Conservation (phyloP, 2,329 filamentous ascomycete species). For the Lecanicillium sp. region DNA sequence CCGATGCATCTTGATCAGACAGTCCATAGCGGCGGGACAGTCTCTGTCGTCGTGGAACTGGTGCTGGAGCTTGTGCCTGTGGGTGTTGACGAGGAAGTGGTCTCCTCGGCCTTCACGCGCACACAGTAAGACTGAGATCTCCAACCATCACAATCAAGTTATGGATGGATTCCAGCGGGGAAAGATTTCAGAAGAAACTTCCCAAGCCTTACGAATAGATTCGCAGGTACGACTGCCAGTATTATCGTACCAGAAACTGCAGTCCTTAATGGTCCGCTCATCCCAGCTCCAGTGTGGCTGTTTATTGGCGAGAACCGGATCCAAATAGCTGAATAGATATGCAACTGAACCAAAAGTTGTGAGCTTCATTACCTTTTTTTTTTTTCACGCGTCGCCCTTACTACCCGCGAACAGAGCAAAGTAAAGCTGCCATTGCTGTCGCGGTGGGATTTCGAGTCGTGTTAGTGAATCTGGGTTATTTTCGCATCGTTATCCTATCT, state of each 20-base stretch:
- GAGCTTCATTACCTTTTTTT: no score
- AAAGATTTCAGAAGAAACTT: not conserved
- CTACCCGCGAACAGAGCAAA: no score
- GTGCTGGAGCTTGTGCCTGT: not conserved
- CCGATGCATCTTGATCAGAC: not conserved
- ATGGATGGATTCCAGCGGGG: slow-evolving; percentile 1
- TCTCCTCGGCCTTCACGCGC: not conserved
- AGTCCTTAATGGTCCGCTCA: slow-evolving; percentile 8
- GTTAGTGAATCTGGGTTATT: no score
- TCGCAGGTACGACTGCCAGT: not conserved
- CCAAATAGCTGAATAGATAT: no score
- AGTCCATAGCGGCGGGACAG: not conserved
- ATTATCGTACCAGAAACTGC: slow-evolving; percentile 9
- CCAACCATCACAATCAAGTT: slow-evolving; percentile 6
- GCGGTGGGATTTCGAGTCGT: no score
- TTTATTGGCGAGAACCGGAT: no score
- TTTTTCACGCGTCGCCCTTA: no score
- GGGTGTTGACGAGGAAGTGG: not conserved
- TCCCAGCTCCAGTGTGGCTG: no score
- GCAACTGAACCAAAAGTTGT: no score
- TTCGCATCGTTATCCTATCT: no score
- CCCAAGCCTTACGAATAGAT: not conserved
- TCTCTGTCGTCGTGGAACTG: not conserved
- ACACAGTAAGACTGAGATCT: slow-evolving; percentile 2
- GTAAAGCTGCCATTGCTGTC: no score